phyloP scores from a whole-genome alignment of 495 filamentous ascomycete genomes.

The Trichoderma asperelloides region DNA sequence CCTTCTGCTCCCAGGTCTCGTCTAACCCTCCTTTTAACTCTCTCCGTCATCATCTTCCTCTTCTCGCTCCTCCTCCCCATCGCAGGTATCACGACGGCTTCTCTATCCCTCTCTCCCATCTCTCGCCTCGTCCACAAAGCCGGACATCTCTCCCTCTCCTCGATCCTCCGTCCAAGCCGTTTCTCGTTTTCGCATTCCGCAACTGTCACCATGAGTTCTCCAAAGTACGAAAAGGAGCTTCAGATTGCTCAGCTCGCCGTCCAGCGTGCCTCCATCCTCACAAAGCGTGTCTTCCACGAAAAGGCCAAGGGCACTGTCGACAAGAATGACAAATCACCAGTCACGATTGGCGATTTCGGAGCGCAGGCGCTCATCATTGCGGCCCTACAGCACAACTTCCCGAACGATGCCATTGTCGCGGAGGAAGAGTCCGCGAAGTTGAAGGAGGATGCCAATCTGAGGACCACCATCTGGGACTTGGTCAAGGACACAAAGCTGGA shows the following conservation, averaged over 20 bases:
- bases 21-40: background rate
- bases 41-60: background rate
- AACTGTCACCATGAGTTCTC: background rate
- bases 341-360: constrained; percentile 96
- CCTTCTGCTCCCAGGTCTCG: background rate
- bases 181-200: background rate
- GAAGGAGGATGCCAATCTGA: constrained; percentile 54
- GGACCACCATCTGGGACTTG: constrained; percentile 71
- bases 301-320: constrained; percentile 86
- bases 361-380: constrained; percentile 93
- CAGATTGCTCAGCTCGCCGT: constrained; percentile 84
- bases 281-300: constrained; percentile 86
- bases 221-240: constrained; percentile 68
- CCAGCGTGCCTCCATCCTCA: constrained; percentile 78
- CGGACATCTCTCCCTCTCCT: background rate
- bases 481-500: constrained; percentile 64
- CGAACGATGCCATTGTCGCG: constrained; percentile 80
- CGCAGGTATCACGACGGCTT: background rate
- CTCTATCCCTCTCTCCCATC: background rate
- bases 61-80: background rate
- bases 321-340: constrained; percentile 91
- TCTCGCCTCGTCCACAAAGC: background rate
- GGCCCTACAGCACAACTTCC: constrained; percentile 82
- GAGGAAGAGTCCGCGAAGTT: constrained; percentile 86
- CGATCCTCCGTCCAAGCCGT: background rate